These are phyloP conservation scores for Nicotiana sylvestris DNA, from an alignment of 257 asterid species.

Conservation along the genomic window DNA sequence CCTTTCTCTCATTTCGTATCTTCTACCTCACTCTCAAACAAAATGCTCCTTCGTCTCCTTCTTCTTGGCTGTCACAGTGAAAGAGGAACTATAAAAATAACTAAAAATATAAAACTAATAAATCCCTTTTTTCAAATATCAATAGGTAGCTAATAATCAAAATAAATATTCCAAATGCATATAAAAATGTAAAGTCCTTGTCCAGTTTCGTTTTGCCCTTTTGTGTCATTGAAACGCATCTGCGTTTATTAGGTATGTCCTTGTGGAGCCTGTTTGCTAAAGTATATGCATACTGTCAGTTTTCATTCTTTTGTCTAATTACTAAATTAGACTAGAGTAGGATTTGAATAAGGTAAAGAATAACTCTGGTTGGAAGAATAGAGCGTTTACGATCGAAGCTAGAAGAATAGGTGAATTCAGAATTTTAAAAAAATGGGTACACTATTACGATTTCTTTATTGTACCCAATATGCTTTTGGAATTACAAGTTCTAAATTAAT, in stretches of 20 bases:
- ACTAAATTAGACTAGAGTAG: no score
- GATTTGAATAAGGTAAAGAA: no score
- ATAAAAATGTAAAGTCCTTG: conserved; percentile 5
- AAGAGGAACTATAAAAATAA: conserved; percentile 22
- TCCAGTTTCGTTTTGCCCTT: conserved; percentile 11
- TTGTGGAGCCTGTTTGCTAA: conserved; percentile 38
- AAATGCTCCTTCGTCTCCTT: conserved; percentile 48
- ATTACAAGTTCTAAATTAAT: no score
- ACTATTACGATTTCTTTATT: no score
- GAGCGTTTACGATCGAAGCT: no score
- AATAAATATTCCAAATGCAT: conserved; percentile 9
- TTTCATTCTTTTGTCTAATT: neutral
- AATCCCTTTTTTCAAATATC: conserved; percentile 2
- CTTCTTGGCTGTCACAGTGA: conserved; percentile 31
- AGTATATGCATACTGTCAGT: conserved; percentile 3
- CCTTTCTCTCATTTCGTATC: conserved; percentile 36
- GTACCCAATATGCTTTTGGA: no score
- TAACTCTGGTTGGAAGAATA: no score
- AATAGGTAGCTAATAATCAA: neutral
- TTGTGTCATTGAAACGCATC: conserved; percentile 14
- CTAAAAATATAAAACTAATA: conserved; percentile 16
- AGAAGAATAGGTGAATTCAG: no score
- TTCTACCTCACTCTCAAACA: conserved; percentile 38
- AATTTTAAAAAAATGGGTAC: no score
- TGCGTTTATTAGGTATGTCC: conserved; percentile 24